These are phyloP conservation scores for Suhomyces chickasaworum DNA, from an alignment of 1,139 yeast species.

Conservation along the genomic window DNA sequence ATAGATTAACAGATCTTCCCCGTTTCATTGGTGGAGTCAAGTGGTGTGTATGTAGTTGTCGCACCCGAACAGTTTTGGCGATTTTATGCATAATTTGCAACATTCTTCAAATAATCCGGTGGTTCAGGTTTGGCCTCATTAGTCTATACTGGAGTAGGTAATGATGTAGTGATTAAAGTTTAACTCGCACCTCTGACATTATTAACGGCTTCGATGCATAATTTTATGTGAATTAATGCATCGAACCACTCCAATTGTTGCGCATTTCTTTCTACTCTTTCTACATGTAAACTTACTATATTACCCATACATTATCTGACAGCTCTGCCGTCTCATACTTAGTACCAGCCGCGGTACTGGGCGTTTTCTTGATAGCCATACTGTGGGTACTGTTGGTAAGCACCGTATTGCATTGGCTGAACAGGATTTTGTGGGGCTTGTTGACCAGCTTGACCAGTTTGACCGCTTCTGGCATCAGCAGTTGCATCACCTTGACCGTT, in stretches of 20 bases:
- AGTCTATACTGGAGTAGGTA: too few relatives aligned
- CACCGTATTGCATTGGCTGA: conserved; percentile 47
- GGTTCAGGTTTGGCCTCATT: background rate
- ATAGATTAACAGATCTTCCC: too few relatives aligned
- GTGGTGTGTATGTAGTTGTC: background rate
- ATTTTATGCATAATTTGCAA: conserved; percentile 5
- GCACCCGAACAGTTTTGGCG: background rate
- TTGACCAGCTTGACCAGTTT: conserved; percentile 25
- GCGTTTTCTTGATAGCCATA: conserved; percentile 50
- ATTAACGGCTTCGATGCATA: background rate
- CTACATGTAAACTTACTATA: background rate
- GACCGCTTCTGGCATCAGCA: conserved; percentile 19
- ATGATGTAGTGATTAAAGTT: background rate
- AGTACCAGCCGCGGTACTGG: conserved; percentile 38
- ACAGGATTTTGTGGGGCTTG: conserved; percentile 30
- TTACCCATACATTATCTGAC: conserved; percentile 7
- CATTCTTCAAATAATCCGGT: conserved; percentile 4
- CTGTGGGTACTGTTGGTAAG: conserved; percentile 54
- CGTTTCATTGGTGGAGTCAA: background rate
- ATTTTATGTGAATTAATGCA: background rate
- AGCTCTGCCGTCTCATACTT: conserved; percentile 7
- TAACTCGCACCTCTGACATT: background rate
- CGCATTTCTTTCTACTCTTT: background rate
- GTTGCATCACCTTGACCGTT: conserved; percentile 12
- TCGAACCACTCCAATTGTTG: background rate